Evolutionary conservation across 116 monocot species (phyloP).

Genomic region (Trichopus zeylanicus): DNA sequence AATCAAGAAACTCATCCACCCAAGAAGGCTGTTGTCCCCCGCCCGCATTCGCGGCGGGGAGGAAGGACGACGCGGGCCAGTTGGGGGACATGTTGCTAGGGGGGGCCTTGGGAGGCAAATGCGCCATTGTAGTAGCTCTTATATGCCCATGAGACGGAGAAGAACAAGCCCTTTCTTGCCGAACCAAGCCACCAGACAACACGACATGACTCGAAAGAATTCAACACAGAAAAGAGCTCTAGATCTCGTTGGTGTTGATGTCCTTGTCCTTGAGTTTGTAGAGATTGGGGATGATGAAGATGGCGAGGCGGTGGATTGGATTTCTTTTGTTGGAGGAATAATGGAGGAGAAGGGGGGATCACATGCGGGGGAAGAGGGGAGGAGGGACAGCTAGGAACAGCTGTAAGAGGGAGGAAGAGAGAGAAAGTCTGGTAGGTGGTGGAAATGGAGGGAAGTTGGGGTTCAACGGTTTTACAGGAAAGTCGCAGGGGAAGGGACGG

Average conservation of each 20-base stretch:
- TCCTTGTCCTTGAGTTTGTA: no score
- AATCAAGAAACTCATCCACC: conserved; percentile 82
- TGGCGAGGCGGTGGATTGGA: not conserved
- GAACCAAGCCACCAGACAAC: no score
- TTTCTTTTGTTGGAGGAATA: not conserved
- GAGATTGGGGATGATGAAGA: no score
- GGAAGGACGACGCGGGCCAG: conserved; percentile 19
- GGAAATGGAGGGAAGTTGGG: conserved; percentile 5
- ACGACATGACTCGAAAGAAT: no score
- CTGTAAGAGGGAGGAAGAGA: not conserved
- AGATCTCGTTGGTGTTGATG: not conserved
- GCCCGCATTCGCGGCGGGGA: not conserved
- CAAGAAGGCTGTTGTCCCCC: conserved; percentile 14
- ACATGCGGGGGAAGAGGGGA: conserved; percentile 1
- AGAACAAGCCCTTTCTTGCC: no score
- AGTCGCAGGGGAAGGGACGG: conserved; percentile 9
- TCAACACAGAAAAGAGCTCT: not conserved
- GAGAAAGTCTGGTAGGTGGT: not conserved
- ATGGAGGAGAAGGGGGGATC: conserved; percentile 1
- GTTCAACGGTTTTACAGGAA: conserved; percentile 25
- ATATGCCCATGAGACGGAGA: no score
- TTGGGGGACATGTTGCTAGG: conserved; percentile 29
- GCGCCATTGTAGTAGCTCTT: conserved; percentile 39
- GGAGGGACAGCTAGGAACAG: conserved; percentile 15
- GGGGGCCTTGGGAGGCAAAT: conserved; percentile 67